These are phyloP conservation scores for Xenoacremonium recifei DNA, from an alignment of 2,329 filamentous ascomycete genomes.

Conservation along the genomic window DNA sequence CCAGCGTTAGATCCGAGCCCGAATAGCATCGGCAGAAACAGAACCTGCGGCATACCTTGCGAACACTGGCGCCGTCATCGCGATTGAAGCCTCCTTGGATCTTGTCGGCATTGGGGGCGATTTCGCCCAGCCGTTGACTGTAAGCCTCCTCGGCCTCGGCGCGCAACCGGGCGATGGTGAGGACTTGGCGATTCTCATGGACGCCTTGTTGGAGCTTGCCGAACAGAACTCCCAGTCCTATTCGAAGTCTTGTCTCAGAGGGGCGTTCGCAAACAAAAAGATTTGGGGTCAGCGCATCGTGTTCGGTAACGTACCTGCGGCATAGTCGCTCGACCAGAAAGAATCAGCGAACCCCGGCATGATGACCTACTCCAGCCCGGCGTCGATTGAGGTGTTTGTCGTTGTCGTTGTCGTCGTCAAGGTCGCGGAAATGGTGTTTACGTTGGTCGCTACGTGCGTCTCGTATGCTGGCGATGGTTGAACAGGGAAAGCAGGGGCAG, in stretches of 20 bases:
- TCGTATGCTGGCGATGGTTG: slow-evolving; percentile 20
- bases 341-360: slow-evolving; percentile 93
- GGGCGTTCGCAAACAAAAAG: not conserved
- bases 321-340: slow-evolving; percentile 98
- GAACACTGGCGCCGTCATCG: slow-evolving; percentile 93
- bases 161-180: slow-evolving; percentile 89
- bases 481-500: slow-evolving; percentile 24
- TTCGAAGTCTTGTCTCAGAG: not conserved
- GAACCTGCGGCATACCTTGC: slow-evolving; percentile 64
- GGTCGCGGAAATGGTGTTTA: slow-evolving; percentile 11
- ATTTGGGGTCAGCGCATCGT: not conserved
- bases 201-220: slow-evolving; percentile 96
- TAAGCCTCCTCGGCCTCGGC: slow-evolving; percentile 94
- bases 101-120: slow-evolving; percentile 78
- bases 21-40: slow-evolving; percentile 3
- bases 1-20: slow-evolving; percentile 14
- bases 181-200: slow-evolving; percentile 89
- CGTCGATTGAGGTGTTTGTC: slow-evolving; percentile 10
- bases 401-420: slow-evolving; percentile 9
- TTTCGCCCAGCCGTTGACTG: slow-evolving; percentile 75
- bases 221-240: slow-evolving; percentile 88
- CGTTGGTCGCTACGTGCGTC: slow-evolving; percentile 24
- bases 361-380: slow-evolving; percentile 34
- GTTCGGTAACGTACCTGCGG: slow-evolving; percentile 63
- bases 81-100: slow-evolving; percentile 79